phyloP scores from a whole-genome alignment of 1,284 basidiomycete species.

The Termitomyces sp. region DNA sequence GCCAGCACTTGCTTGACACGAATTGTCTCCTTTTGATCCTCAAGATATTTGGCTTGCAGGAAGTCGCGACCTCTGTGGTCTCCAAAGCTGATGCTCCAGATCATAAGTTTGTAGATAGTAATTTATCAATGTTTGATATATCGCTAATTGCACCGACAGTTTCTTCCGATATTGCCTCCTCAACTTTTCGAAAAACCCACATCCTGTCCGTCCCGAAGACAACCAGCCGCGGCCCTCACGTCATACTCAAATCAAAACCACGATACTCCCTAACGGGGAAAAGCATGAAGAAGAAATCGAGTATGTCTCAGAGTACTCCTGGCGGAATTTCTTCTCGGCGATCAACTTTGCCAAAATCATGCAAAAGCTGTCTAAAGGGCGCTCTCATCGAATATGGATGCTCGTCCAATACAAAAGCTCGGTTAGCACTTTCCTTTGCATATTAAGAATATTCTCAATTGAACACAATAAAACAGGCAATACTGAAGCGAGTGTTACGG shows the following conservation, averaged over 20 bases:
- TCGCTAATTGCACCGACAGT: conserved; percentile 35
- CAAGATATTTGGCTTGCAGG: conserved; percentile 98
- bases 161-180: conserved; percentile 94
- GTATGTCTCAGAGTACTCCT: conserved; percentile 90
- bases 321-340: conserved; percentile 97
- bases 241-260: conserved; percentile 50
- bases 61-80: conserved; percentile 78
- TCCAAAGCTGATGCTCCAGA: conserved; percentile 88
- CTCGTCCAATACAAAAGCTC: conserved; percentile 98
- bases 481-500: conserved; percentile 90
- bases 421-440: conserved; percentile 40
- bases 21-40: conserved; percentile 92
- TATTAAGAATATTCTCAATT: background rate
- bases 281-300: conserved; percentile 84
- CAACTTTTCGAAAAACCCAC: conserved; percentile 63
- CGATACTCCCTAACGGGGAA: conserved; percentile 61
- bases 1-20: conserved; percentile 91
- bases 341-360: conserved; percentile 98
- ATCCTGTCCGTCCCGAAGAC: conserved; percentile 49
- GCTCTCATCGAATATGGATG: conserved; percentile 93
- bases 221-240: conserved; percentile 53
- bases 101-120: conserved; percentile 58
- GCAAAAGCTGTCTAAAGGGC: conserved; percentile 95
- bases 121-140: background rate
- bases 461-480: conserved; percentile 53